A percentile compares a stretch with the other conserved stretches of the same genome.
Conservation (phyloP, 2,329 filamentous ascomycete species). For the Drechslerella coelobrocha region DNA sequence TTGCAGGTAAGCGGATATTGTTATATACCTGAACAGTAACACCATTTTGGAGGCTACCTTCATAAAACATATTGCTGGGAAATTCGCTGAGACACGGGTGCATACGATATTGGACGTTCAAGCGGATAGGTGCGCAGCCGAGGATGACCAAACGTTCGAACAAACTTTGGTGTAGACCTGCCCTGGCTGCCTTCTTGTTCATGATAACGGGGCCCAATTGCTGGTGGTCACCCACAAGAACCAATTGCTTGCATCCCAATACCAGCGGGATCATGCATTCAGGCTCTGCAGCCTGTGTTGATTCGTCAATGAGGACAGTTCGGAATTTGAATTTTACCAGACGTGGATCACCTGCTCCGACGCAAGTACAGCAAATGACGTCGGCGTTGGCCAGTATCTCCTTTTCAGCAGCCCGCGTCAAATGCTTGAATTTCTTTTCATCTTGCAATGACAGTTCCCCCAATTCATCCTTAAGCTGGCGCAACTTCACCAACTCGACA, state of each 20-base stretch:
- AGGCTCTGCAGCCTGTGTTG: constrained; percentile 95
- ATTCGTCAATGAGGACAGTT: constrained; percentile 97
- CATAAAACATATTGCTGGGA: constrained; percentile 99
- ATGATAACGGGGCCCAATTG: constrained; percentile 98
- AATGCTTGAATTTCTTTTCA: constrained; percentile 97
- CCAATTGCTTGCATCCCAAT: constrained; percentile 96
- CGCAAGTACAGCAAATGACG: constrained; percentile 98
- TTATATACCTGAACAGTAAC: constrained; percentile 73
- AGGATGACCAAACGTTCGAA: constrained; percentile 95
- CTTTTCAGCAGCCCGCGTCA: constrained; percentile 90
- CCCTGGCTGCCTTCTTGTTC: constrained; percentile 99
- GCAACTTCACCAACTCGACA: constrained; percentile 87
- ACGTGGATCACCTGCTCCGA: constrained; percentile 93
- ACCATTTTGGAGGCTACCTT: constrained; percentile 94
- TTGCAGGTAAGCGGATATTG: not conserved
- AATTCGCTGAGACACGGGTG: constrained; percentile 97
- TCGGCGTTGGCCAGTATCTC: constrained; percentile 95
- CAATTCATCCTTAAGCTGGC: constrained; percentile 87
- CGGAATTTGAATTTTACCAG: constrained; percentile 97
- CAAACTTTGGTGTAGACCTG: constrained; percentile 95
- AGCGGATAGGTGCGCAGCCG: constrained; percentile 85
- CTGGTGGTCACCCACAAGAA: constrained; percentile 98
- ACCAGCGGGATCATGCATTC: constrained; percentile 99
- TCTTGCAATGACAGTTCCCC: constrained; percentile 93
- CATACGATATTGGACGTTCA: constrained; percentile 99